Evolutionary conservation across 2,329 filamentous ascomycete species (phyloP).

Genomic region (Sodiomyces alkalinus): DNA sequence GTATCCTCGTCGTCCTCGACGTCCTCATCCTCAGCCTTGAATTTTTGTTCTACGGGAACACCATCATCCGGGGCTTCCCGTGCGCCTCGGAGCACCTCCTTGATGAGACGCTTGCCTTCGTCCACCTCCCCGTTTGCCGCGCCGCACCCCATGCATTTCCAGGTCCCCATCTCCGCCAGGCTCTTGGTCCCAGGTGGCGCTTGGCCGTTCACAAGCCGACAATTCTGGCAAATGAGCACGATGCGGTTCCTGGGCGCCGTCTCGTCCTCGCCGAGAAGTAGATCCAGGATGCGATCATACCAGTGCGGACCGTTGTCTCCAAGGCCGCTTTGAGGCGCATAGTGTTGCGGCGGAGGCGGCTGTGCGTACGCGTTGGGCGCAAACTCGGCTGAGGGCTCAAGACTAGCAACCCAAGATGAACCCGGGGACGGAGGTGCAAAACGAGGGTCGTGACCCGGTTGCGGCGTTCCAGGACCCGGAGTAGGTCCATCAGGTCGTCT

Average conservation of each 20-base stretch:
- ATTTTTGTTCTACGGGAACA: constrained; percentile 5
- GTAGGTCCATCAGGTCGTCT: constrained; percentile 21
- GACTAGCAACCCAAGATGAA: too few relatives aligned
- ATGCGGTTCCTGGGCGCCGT: constrained; percentile 82
- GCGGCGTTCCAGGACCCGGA: constrained; percentile 14
- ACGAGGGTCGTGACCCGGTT: constrained; percentile 6
- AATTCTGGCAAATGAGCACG: constrained; percentile 68
- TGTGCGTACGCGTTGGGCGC: constrained; percentile 54
- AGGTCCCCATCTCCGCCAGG: constrained; percentile 66
- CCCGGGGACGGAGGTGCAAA: constrained; percentile 9
- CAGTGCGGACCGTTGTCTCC: constrained; percentile 36
- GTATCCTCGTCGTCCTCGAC: constrained; percentile 1
- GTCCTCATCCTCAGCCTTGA: constrained; percentile 7
- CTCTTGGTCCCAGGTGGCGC: constrained; percentile 73
- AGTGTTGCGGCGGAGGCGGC: constrained; percentile 11
- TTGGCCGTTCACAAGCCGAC: constrained; percentile 86
- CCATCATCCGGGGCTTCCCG: constrained; percentile 6
- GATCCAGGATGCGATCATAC: constrained; percentile 90
- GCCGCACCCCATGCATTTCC: constrained; percentile 80
- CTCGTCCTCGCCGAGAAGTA: constrained; percentile 89
- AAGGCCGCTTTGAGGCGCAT: constrained; percentile 1
- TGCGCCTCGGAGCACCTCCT: constrained; percentile 39
- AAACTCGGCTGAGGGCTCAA: constrained; percentile 45
- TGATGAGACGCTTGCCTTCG: constrained; percentile 57
- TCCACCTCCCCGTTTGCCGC: constrained; percentile 69